Evolutionary conservation across 2,329 filamentous ascomycete species (phyloP), one percentile per base, ranked within the genome.

Genomic region (Elsinoe ampelina): DNA sequence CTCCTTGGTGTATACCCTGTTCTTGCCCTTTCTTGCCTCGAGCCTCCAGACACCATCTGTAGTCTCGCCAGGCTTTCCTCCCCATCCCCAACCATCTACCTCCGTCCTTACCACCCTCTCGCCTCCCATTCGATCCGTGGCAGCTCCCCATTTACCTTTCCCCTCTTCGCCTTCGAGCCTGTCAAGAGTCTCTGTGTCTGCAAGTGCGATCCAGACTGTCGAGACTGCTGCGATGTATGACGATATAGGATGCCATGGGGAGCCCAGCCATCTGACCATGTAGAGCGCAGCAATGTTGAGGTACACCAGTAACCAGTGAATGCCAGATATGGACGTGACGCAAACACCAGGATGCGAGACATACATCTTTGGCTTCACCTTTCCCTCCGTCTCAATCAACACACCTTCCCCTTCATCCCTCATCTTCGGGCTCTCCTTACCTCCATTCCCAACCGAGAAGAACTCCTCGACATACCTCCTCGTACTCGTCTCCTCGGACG

Each of bases 271-370:
- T 61, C 92, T 87, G 12, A 83, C 82, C 13, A 95, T 42, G 68
- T 84, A 84, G 68, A 95, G 84, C 2, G 80, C 75, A 17, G 80
- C 66, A 52, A 81, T 71, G 80, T 93, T 93, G 59, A 79, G 75
- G 68, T 82, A 84, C 61, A 82, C 80, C 59, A 95, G 77, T 61
- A 90, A 75, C 62, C 79, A 77, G 52, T 82, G 79, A 6, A 96
- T 78, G 0, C 87, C 84, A 61, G 96, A 80, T 61, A 98, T 86
- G 1, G 83, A 80, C 1, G 91, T 95, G 55, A 81, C 85, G 61
- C 91, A 87, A 60, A 98, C 80, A 60, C 93, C 93, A 0, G 93
- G 93, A 68, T 98, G 93, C 0, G 84, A 78, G 59, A 95, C 68
- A 72, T 93, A 95, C 65, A 88, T 83, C 57, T 77, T 80, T 0